These are phyloP conservation scores for Pleurotus tuoliensis DNA, from an alignment of 768 basidiomycete genomes.

Conservation along the genomic window DNA sequence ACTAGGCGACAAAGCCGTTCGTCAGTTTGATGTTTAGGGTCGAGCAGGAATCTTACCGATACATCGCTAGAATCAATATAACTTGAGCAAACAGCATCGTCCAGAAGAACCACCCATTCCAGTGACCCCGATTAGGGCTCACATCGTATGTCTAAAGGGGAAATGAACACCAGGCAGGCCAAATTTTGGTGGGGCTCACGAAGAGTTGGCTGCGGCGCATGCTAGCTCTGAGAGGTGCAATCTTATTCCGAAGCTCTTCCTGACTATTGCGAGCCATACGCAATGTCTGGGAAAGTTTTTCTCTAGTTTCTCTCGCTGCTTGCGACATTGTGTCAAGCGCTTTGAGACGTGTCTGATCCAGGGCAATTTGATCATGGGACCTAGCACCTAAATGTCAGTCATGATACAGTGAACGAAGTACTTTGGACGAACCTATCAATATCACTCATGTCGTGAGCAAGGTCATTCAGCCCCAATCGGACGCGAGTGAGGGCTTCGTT, in stretches of 20 bases:
- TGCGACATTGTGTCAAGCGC: constrained; percentile 52
- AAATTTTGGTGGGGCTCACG: constrained; percentile 27
- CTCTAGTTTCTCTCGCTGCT: constrained; percentile 46
- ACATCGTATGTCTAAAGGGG: constrained; percentile 11
- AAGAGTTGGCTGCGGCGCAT: constrained; percentile 31
- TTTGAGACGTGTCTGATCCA: constrained; percentile 42
- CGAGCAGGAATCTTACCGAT: constrained; percentile 40
- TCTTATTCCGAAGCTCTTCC: constrained; percentile 28
- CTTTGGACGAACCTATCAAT: constrained; percentile 45
- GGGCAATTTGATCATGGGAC: constrained; percentile 27
- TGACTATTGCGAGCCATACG: constrained; percentile 34
- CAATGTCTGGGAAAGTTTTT: constrained; percentile 36
- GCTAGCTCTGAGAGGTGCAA: constrained; percentile 28
- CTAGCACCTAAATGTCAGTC: constrained; percentile 19
- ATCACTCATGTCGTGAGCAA: constrained; percentile 53
- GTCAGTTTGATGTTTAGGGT: neutral
- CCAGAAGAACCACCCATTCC: constrained; percentile 30
- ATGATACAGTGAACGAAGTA: too few relatives aligned
- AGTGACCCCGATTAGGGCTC: neutral
- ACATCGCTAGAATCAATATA: constrained; percentile 46
- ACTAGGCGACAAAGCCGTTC: constrained; percentile 26
- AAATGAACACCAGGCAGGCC: neutral
- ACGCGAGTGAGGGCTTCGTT: constrained; percentile 55
- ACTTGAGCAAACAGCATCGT: constrained; percentile 37
- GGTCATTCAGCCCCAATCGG: constrained; percentile 51